Conservation (phyloP, 1,284 basidiomycete species). For the Tilletiaria anomala region DNA sequence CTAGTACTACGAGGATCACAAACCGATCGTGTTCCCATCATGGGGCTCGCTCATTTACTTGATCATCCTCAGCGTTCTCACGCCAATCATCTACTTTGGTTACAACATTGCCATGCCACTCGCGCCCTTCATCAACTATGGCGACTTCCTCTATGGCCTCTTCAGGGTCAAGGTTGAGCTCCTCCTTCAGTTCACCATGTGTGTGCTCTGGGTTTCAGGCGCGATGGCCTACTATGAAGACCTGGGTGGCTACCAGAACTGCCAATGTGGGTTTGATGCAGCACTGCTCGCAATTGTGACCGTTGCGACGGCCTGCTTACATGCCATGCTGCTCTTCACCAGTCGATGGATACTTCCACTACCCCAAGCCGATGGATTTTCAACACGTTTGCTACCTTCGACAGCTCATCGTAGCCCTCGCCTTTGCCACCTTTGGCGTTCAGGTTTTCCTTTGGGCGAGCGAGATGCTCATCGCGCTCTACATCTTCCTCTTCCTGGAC, state of each 20-base stretch:
- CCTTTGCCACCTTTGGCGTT: conserved; percentile 40
- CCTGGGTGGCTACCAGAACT: conserved; percentile 39
- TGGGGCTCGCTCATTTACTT: conserved; percentile 41
- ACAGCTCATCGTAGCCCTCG: conserved; percentile 36
- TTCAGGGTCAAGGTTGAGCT: conserved; percentile 39
- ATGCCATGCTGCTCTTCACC: not conserved
- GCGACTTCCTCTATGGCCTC: conserved; percentile 32
- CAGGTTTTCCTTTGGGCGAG: conserved; percentile 29
- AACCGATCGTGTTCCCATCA: conserved; percentile 38
- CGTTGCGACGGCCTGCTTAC: not conserved
- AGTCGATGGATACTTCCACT: conserved; percentile 40
- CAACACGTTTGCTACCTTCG: conserved; percentile 37
- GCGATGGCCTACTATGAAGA: conserved; percentile 39
- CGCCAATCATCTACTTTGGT: conserved; percentile 37
- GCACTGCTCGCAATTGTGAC: not conserved
- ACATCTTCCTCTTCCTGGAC: conserved; percentile 40
- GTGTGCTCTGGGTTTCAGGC: conserved; percentile 39
- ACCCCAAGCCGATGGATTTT: conserved; percentile 38
- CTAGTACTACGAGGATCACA: conserved; percentile 38
- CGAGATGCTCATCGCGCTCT: conserved; percentile 22
- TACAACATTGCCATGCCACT: conserved; percentile 39
- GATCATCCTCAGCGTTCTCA: conserved; percentile 29
- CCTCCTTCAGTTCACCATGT: conserved; percentile 35
- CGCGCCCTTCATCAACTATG: conserved; percentile 34
- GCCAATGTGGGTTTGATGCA: conserved; percentile 11